Evolutionary conservation across 768 basidiomycete genomes (phyloP).

Genomic region (Suillus alpinus): DNA sequence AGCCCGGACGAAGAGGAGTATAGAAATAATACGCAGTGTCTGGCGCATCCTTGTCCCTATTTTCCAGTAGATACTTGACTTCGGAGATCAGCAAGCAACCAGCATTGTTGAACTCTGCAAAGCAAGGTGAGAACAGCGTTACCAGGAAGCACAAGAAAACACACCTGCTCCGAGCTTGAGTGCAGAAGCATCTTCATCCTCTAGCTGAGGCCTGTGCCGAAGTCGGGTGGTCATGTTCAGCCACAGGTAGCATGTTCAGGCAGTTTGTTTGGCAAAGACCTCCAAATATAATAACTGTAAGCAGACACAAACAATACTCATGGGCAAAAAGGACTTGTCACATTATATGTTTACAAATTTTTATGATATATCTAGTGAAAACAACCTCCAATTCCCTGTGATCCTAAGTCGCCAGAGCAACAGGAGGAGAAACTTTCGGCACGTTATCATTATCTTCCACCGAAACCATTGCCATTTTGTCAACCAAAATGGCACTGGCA

Average conservation of each 20-base stretch:
- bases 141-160: constrained; percentile 2
- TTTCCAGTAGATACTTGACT: constrained; percentile 86
- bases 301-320: constrained; percentile 10
- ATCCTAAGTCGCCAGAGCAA: constrained; percentile 27
- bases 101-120: constrained; percentile 83
- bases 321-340: constrained; percentile 14
- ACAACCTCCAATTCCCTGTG: constrained; percentile 17
- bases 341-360: constrained; percentile 39
- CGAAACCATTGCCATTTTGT: constrained; percentile 35
- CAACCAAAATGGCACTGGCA: constrained; percentile 34
- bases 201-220: constrained; percentile 60
- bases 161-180: constrained; percentile 78
- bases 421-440: constrained; percentile 12
- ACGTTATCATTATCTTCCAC: constrained; percentile 28
- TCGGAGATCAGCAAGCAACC: constrained; percentile 90
- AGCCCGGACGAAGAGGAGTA: background rate
- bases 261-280: constrained; percentile 32
- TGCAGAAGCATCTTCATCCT: constrained; percentile 85
- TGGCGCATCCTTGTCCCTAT: constrained; percentile 83
- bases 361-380: constrained; percentile 33
- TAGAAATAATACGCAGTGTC: constrained; percentile 68
- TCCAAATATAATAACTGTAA: constrained; percentile 24
- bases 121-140: background rate
- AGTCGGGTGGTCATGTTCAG: constrained; percentile 53
- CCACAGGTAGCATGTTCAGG: constrained; percentile 41